Percentiles rank a stretch among this genome's conserved stretches.
Conservation (phyloP, 75 land plant genomes). For the Chamaecyparis obtusa region DNA sequence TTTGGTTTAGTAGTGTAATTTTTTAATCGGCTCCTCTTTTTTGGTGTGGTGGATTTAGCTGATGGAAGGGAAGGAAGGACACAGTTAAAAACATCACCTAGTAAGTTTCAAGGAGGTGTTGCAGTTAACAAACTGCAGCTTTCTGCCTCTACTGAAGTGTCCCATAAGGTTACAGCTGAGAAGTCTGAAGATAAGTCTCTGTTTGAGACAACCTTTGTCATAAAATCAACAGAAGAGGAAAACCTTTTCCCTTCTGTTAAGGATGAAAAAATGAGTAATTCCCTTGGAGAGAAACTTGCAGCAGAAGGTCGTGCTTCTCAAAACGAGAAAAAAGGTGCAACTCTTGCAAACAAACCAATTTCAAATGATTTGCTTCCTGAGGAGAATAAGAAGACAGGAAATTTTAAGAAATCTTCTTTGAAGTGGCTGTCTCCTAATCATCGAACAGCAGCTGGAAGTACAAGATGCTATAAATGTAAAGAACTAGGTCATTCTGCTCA, state of each 20-base stretch:
- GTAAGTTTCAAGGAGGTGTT: neutral
- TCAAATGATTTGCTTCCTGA: neutral
- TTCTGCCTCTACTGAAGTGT: neutral
- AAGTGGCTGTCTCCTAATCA: constrained; percentile 8
- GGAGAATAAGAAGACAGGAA: constrained; percentile 10
- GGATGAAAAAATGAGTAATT: neutral
- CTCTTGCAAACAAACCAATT: neutral
- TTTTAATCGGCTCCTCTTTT: neutral
- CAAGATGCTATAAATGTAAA: constrained; percentile 45
- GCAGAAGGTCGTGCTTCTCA: neutral
- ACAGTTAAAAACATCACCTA: constrained; percentile 3
- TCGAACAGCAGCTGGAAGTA: constrained; percentile 12
- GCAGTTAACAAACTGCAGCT: neutral
- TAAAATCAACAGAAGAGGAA: constrained; percentile 1
- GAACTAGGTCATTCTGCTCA: constrained; percentile 42
- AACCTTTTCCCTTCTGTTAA: neutral
- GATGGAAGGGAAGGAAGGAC: constrained; percentile 8
- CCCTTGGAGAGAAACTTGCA: neutral
- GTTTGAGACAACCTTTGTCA: neutral
- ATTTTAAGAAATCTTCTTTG: constrained; percentile 16
- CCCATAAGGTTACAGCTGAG: neutral
- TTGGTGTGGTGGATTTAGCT: neutral
- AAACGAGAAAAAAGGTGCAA: neutral
- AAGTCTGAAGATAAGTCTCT: neutral
- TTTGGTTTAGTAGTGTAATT: neutral